Evolutionary conservation across 345 rosid genomes (phyloP).

Genomic region (Sonneratia caseolaris): DNA sequence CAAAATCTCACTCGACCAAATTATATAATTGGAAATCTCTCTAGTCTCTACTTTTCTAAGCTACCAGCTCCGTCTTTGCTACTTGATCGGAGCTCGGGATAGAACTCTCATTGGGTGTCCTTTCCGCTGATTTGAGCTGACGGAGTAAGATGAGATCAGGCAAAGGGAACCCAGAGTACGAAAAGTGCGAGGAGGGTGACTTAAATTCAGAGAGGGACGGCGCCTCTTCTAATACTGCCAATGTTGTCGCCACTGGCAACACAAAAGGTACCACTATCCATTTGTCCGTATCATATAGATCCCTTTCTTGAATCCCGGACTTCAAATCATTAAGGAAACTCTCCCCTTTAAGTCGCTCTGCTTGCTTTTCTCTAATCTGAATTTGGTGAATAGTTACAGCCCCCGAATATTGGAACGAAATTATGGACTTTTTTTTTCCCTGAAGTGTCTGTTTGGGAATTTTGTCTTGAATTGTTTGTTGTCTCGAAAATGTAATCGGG

Average conservation of each 20-base stretch:
- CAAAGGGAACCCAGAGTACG: conserved; percentile 64
- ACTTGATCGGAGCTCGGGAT: not conserved
- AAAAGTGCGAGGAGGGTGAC: conserved; percentile 78
- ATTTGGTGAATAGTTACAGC: not conserved
- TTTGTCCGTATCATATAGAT: not conserved
- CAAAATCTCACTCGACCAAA: not conserved
- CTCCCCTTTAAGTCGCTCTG: not conserved
- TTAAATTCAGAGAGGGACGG: conserved; percentile 50
- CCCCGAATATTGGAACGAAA: not conserved
- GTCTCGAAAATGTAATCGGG: not conserved
- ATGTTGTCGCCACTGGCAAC: conserved; percentile 15
- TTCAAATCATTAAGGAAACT: not conserved
- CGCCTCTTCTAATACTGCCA: conserved; percentile 32
- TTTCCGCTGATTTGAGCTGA: not conserved
- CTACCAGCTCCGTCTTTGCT: not conserved
- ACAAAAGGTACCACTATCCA: conserved; percentile 12
- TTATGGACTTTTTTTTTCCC: not conserved
- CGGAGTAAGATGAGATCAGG: conserved; percentile 47
- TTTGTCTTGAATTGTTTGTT: not conserved
- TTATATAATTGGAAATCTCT: too few relatives aligned
- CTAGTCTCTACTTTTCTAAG: not conserved
- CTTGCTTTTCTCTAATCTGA: not conserved
- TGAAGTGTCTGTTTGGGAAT: not conserved
- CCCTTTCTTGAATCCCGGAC: not conserved
- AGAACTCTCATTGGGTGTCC: not conserved